Base-by-base conservation (phyloP, 495 filamentous ascomycete genomes). In the Penicillium odoratum region DNA sequence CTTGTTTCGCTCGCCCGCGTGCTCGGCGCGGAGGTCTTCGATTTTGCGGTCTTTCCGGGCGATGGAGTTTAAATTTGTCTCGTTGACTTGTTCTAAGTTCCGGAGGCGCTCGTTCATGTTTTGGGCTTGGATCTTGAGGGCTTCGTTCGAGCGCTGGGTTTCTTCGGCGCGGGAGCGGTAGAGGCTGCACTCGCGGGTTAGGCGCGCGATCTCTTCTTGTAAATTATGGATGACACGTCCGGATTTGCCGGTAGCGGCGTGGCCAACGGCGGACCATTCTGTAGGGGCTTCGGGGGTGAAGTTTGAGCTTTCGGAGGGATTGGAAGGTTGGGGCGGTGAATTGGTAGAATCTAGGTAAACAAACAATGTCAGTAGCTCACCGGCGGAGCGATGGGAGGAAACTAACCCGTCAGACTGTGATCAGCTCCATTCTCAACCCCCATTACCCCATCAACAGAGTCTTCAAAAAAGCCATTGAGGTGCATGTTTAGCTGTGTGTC, bases 191-290 rank as follows among this genome's bases (percentile, higher is more conserved):
- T 96, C 92, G 42, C 92, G 85, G 56, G 86, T 90, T 46, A 95
- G 75, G 29, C 87, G 83, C 50, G 96, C 93, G 63, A 93, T 94
- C 61, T 97, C 93, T 36, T 87, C 89, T 74, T 94, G 91, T 34
- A 97, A 70, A 53, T 85, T 84, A 68, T 96, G 92, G 64, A 97
- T 96, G 13, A 97, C 92, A 13, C 92, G 84, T n/a, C 92, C 92
- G 3, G 89, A 94, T 74, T 96, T 96, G 55, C 92, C 92, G 0
- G 89, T 83, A 9, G 85, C 65, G 15, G 91, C 91, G 52, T 89
- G 85, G 42, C 91, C 91, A 40, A 93, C 83, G 0, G 89, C 87
- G 9, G 88, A 89, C 90, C 89, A 93, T 71, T 80, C 85, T 21
- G 68, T 66, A n/a, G 74, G 55, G 4, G 69, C 51, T 49, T 76